Conservation (phyloP, 768 basidiomycete species). For the Trametes maxima region DNA sequence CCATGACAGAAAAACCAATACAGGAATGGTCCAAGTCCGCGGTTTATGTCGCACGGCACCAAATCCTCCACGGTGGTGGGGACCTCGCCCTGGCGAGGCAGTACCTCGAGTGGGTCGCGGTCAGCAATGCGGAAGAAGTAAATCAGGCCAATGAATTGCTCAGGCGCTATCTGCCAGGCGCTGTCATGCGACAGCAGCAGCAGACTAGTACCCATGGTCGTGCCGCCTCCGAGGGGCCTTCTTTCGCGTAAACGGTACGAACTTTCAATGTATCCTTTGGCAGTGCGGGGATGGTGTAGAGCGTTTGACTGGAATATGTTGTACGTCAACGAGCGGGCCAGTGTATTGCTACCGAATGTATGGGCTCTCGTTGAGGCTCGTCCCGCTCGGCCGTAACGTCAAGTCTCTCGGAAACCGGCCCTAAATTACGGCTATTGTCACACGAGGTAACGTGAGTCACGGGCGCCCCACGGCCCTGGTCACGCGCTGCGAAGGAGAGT, state of each 20-base stretch:
- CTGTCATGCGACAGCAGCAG: conserved; percentile 37
- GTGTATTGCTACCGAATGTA: too few relatives aligned
- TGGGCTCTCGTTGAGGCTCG: too few relatives aligned
- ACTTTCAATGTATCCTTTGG: too few relatives aligned
- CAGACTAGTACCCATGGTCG: conserved; percentile 1
- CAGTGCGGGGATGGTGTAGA: too few relatives aligned
- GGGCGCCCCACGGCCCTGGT: conserved; percentile 14
- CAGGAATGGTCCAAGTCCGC: conserved; percentile 85
- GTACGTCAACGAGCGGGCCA: too few relatives aligned
- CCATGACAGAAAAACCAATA: conserved; percentile 58
- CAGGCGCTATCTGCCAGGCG: conserved; percentile 41
- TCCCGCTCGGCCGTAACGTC: too few relatives aligned
- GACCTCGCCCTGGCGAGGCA: conserved; percentile 71
- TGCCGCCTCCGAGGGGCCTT: conserved; percentile 8
- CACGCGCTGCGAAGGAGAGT: conserved; percentile 29
- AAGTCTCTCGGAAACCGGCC: conserved; percentile 17
- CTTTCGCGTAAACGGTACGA: neutral
- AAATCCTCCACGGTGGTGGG: conserved; percentile 62
- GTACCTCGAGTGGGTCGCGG: conserved; percentile 72
- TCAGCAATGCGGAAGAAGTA: conserved; percentile 83
- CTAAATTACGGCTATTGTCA: conserved; percentile 20
- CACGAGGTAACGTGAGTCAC: neutral
- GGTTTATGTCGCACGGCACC: conserved; percentile 80
- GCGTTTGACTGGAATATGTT: too few relatives aligned
- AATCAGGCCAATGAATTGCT: conserved; percentile 71